Evolutionary conservation across 306 rosid genomes (phyloP).

Genomic region (Morella rubra): DNA sequence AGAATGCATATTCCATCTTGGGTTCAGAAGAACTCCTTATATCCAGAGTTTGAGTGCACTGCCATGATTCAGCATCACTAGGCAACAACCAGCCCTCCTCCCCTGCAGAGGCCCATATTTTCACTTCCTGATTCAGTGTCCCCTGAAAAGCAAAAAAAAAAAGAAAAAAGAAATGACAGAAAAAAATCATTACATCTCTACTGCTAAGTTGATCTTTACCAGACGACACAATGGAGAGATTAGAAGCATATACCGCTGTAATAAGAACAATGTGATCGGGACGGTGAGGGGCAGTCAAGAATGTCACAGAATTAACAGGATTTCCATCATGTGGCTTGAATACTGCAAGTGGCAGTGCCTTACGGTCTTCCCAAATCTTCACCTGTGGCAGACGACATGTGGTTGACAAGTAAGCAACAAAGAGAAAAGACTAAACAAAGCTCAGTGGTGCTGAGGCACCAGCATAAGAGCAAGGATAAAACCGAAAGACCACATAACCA

Average conservation of each 20-base stretch:
- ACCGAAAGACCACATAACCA: slow-evolving; percentile 26
- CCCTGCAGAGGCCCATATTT: slow-evolving; percentile 63
- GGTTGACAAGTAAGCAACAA: slow-evolving; percentile 16
- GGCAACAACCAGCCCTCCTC: slow-evolving; percentile 84
- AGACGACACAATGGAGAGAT: slow-evolving; percentile 17
- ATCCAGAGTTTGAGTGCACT: slow-evolving; percentile 60
- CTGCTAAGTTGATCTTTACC: slow-evolving; percentile 15
- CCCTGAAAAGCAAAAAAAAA: slow-evolving; percentile 45
- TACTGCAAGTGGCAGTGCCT: slow-evolving; percentile 55
- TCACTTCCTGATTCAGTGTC: slow-evolving; percentile 60
- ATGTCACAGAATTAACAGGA: slow-evolving; percentile 70
- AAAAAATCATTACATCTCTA: slow-evolving; percentile 21
- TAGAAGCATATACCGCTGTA: slow-evolving; percentile 56
- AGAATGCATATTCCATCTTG: slow-evolving; percentile 58
- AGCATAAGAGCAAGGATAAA: slow-evolving; percentile 3
- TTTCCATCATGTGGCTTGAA: slow-evolving; percentile 64
- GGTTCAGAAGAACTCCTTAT: slow-evolving; percentile 54
- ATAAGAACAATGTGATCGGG: slow-evolving; percentile 72
- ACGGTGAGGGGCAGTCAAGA: slow-evolving; percentile 69
- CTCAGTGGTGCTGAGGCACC: background rate
- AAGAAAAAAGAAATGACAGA: background rate
- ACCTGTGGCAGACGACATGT: slow-evolving; percentile 46
- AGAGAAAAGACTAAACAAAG: background rate
- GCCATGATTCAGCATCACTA: slow-evolving; percentile 70
- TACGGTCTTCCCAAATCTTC: slow-evolving; percentile 78